Base-by-base conservation (phyloP, 192 early-diverging fungal species). In the Rhizophagus sp. region DNA sequence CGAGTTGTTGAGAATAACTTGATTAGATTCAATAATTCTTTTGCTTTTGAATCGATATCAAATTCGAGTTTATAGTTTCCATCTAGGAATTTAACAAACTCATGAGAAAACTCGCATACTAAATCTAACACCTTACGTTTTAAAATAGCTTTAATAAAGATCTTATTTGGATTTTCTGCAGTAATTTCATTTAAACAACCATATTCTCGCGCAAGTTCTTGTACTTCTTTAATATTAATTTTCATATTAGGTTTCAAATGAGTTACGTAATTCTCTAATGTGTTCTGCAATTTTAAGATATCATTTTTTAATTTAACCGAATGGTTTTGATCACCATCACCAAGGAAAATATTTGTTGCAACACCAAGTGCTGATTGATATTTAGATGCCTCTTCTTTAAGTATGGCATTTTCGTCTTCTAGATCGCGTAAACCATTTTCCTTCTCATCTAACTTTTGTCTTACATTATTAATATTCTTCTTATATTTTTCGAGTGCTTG, bases 361-460 rank as follows among this genome's bases (percentile, higher is more conserved):
- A 33, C 15, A 68, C 66, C 66, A 15, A 68, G 30, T 15, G 66
- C 66, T 17, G 66, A 27, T 68, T 68, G 66, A 68, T 68, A 68
- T 36, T 68, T 68, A 30, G 30, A 30, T 10, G 66, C 30, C 1
- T 68, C 66, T 68, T 68, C 30, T 34, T 17, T 68, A 78, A 72
- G 77, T 68, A 52, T 52, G 2, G 4, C 2, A 19, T 52, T 52
- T 52, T 52, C 17, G 3, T 52, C 3, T 52, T 52, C 50, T 19
- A 52, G 1, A 8, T 19, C 50, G 17, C 17, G 12, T 19, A 19
- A 52, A 5, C 50, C 17, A 19, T 52, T 52, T 19, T 17, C 50
- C 15, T 52, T 52, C 3, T 52, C 50, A 15, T 52, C 8, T 52
- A 52, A 52, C 1, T 52, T 52, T 15, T 52, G 13, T 52, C 8